Evolutionary conservation across 2,329 filamentous ascomycete species (phyloP), one percentile per base, ranked within the genome.

Genomic region (Tolypocladium ophioglossoides): DNA sequence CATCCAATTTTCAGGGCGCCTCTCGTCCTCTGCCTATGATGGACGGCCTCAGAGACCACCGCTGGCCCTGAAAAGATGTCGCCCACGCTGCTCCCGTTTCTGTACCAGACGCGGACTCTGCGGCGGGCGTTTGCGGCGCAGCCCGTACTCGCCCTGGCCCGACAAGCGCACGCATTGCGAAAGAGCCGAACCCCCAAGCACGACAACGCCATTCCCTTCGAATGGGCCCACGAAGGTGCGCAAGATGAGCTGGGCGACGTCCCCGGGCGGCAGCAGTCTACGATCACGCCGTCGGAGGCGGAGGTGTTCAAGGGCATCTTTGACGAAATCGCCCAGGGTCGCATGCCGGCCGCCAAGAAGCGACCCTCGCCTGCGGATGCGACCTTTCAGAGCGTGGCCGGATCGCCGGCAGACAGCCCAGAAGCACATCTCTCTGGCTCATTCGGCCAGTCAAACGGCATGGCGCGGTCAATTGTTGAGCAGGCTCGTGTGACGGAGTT

Each of bases 91-190:
- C 70, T 84, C 5, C 83, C 85, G 0, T 90, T 90, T 55, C 75
- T 91, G 8, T 90, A 89, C 64, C 84, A 87, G 59, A 90, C 87
- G 6, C 74, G 78, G 56, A 89, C 86, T 0, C 76, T 72, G 14
- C 63, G 67, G 24, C 64, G 64, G 4, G 62, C 62, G 37, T 58
- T 66, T 12, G 64, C 64, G 40, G 55, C 53, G 52, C 64, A 59
- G 50, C 59, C 56, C 18, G 63, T 55, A 56, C 62, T 62, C 53
- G 49, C 56, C 24, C 52, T 58, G 50, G 41, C 62, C 54, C 57
- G 61, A 55, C 53, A 58, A 47, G 62, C 62, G 11, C 55, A 63
- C 50, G 52, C 57, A 32, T 30, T 54, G 40, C 55, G 51, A n/a
- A 44, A 34, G 14, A 58, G 49, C 34, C 55, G 55, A 41, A 47